Evolutionary conservation across 2,329 filamentous ascomycete species (phyloP).

Genomic region (Beauveria pseudobassiana): DNA sequence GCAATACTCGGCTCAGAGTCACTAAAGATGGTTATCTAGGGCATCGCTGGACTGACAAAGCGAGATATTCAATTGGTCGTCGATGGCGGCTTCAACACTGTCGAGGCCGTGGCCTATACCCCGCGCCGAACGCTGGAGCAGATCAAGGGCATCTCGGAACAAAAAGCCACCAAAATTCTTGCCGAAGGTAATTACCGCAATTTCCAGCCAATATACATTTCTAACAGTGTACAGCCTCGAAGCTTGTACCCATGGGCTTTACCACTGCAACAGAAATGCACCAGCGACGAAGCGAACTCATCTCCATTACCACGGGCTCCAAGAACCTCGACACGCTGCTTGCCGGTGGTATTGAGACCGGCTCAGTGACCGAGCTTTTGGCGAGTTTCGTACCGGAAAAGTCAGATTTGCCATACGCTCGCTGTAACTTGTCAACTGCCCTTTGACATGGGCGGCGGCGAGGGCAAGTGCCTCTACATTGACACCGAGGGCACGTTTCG

Average conservation of each 20-base stretch:
- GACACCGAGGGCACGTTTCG: slow-evolving; percentile 97
- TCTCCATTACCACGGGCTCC: slow-evolving; percentile 95
- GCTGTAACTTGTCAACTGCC: slow-evolving; percentile 96
- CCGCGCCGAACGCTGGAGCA: slow-evolving; percentile 78
- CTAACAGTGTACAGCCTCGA: slow-evolving; percentile 57
- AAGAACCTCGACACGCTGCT: slow-evolving; percentile 95
- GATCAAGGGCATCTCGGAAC: slow-evolving; percentile 96
- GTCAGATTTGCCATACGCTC: slow-evolving; percentile 97
- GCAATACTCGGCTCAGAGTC: neutral
- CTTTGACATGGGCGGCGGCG: slow-evolving; percentile 97
- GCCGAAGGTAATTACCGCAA: slow-evolving; percentile 58
- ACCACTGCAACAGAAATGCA: slow-evolving; percentile 99
- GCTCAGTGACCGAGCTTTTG: slow-evolving; percentile 95
- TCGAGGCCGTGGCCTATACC: slow-evolving; percentile 91
- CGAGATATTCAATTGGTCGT: slow-evolving; percentile 89
- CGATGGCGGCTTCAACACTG: slow-evolving; percentile 89
- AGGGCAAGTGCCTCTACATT: slow-evolving; percentile 97
- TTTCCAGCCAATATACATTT: neutral
- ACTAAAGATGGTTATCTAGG: slow-evolving; percentile 42
- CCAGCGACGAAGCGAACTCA: slow-evolving; percentile 88
- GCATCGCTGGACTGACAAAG: slow-evolving; percentile 81
- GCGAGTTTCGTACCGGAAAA: slow-evolving; percentile 95
- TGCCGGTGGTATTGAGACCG: slow-evolving; percentile 91
- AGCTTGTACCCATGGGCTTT: slow-evolving; percentile 97
- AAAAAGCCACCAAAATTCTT: slow-evolving; percentile 88